Evolutionary conservation across 257 asterid genomes (phyloP).

Genomic region (Misopates orontium): DNA sequence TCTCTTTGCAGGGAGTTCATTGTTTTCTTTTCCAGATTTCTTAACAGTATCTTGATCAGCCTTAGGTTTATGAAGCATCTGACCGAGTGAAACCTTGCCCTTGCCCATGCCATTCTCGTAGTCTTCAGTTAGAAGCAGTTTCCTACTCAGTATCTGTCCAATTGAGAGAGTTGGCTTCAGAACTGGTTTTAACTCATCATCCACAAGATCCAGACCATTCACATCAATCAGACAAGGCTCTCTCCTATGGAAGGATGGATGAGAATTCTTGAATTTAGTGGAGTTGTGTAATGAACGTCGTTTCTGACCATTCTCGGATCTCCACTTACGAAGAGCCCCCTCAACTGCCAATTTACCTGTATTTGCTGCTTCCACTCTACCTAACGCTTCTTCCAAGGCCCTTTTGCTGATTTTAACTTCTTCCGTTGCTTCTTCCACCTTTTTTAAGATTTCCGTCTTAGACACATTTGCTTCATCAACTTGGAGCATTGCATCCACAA

Average conservation of each 20-base stretch:
- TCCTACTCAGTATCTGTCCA: slow-evolving; percentile 66
- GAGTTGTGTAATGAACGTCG: slow-evolving; percentile 52
- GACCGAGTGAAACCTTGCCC: slow-evolving; percentile 69
- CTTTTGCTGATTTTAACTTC: slow-evolving; percentile 75
- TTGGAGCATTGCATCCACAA: slow-evolving; percentile 44
- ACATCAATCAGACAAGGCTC: slow-evolving; percentile 59
- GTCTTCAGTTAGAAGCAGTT: slow-evolving; percentile 76
- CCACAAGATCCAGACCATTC: slow-evolving; percentile 45
- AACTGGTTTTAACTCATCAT: slow-evolving; percentile 52
- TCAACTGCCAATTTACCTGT: slow-evolving; percentile 74
- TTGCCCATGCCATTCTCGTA: slow-evolving; percentile 54
- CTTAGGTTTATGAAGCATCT: slow-evolving; percentile 59
- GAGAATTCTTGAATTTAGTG: slow-evolving; percentile 66
- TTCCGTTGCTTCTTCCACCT: slow-evolving; percentile 81
- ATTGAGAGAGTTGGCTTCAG: slow-evolving; percentile 61
- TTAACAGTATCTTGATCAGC: slow-evolving; percentile 25
- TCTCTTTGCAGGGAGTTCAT: slow-evolving; percentile 60
- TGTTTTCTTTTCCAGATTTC: slow-evolving; percentile 52
- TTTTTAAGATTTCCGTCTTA: slow-evolving; percentile 53
- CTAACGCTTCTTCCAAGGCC: slow-evolving; percentile 74
- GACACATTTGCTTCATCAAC: slow-evolving; percentile 68
- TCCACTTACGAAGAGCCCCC: slow-evolving; percentile 83
- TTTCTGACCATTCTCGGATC: slow-evolving; percentile 80
- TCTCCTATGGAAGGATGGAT: slow-evolving; percentile 46
- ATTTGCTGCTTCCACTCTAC: slow-evolving; percentile 76